Evolutionary conservation across 202 grass and related monocot species (phyloP).

Genomic region (Brachypodium distachyon): DNA sequence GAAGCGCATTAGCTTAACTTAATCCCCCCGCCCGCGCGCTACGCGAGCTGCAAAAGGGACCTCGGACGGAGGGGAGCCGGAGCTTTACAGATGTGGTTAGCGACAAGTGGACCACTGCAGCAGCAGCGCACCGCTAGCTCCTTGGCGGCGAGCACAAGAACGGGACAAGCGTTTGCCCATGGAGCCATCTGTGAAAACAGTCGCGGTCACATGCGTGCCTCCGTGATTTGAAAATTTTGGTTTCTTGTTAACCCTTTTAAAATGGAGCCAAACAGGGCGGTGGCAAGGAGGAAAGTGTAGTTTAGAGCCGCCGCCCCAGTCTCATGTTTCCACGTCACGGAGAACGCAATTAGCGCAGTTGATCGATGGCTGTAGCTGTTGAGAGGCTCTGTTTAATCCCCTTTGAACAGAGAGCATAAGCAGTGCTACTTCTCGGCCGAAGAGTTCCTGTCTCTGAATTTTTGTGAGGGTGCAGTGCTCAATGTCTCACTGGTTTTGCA

Average conservation of each 20-base stretch:
- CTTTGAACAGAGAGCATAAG: background rate
- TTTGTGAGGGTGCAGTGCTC: background rate
- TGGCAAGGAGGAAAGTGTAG: background rate
- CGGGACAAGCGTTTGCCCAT: slow-evolving; percentile 25
- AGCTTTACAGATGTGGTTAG: slow-evolving; percentile 33
- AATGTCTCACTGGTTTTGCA: background rate
- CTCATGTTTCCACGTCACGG: background rate
- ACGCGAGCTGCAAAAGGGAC: slow-evolving; percentile 20
- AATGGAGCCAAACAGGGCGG: background rate
- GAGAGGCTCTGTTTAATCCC: background rate
- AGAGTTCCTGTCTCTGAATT: background rate
- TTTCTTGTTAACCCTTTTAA: slow-evolving; percentile 2
- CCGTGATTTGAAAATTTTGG: slow-evolving; percentile 40
- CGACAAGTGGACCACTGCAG: slow-evolving; percentile 30
- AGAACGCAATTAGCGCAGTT: background rate
- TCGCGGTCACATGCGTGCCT: slow-evolving; percentile 30
- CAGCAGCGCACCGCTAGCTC: background rate
- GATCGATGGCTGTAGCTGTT: background rate
- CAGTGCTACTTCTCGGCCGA: background rate
- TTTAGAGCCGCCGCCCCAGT: slow-evolving; percentile 5
- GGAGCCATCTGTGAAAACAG: slow-evolving; percentile 35
- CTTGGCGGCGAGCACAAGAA: slow-evolving; percentile 44
- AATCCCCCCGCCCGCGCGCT: background rate
- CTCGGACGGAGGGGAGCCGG: background rate
- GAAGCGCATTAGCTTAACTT: slow-evolving; percentile 29